Evolutionary conservation across 768 basidiomycete species (phyloP), one percentile per base, ranked within the genome.

Genomic region (Coprinopsis cinerea): DNA sequence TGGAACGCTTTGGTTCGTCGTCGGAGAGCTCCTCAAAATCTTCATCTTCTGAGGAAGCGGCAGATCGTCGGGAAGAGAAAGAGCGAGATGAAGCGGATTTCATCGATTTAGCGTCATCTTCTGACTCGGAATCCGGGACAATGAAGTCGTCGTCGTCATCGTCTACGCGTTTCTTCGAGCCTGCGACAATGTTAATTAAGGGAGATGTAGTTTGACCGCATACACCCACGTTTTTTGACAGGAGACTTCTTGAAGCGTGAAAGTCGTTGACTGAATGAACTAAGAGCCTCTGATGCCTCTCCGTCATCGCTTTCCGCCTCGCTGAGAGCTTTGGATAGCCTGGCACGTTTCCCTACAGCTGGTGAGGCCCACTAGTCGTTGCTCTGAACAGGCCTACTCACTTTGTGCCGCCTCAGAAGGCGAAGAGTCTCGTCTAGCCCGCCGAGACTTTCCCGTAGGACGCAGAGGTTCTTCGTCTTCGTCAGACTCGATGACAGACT

Each of bases 141-240:
- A 88, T 76, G 59, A 91, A 90, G 51, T 88, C 83, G 44, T 88
- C 83, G 53, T n/a, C n/a, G n/a, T 88, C 83, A 44, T 75, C 79
- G 2, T 55, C 39, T 49, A 45, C 58, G 57, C 60, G 55, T 71
- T 75, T 18, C 64, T 77, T 82, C 48, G 9, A 51, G n/a, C 13
- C 30, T 39, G 37, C 17, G 30, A 54, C 27, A 36, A 40, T 36
- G 5, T 48, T 26, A 26, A 53, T 18, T 11, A 24, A 20, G 20
- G 15, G 22, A 36, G 22, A 11, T 3, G 41, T 22, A 39, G n/a
- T n/a, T 1, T 6, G 20, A 3, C 4, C 2, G 17, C 17, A 24
- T 32, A 30, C 26, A 62, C 67, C 13, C 49, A 82, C 84, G 66
- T 60, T 69, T 70, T 58, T 83, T 84, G 4, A 53, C 56, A 0